Evolutionary conservation across 2,329 filamentous ascomycete species (phyloP), one percentile per base, ranked within the genome.

Genomic region (Fusarium zealandicum): DNA sequence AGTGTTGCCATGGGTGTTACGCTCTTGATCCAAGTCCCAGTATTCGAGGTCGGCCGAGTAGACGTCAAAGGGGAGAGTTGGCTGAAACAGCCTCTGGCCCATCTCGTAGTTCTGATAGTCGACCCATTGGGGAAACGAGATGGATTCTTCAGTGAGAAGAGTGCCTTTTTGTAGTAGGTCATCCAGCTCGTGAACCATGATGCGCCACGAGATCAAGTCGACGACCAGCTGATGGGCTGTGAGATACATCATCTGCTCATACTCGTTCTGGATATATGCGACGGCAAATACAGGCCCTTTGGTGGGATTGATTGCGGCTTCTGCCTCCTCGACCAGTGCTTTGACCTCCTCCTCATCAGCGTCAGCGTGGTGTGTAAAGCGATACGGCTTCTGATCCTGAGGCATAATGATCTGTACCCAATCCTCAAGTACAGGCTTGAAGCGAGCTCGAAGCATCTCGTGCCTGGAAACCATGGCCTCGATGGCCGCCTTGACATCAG

Each of bases 211-310:
- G 6, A 73, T 72, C 9, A 79, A 64, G 46, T 84, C 81, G 11
- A 82, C 75, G 1, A 79, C 79, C 4, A 83, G 72, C 41, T 82
- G 80, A 53, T 84, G 81, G 0, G 80, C 80, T 1, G 75, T 73
- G 9, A 84, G 66, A 55, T 80, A 82, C 2, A 84, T 61, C 47
- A 80, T 69, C 44, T 82, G 80, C 51, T 73, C 71, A 4, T 75
- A 76, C 38, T 80, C 75, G 38, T 76, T 80, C 11, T 75, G 73
- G 18, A 83, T 73, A 49, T 81, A 78, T 47, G 81, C 74, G 5
- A 76, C 79, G 0, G 77, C 75, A 54, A 84, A 83, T 0, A 82
- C 73, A 0, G 81, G 81, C 0, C 81, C 81, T 0, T 73, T 68
- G 46, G 79, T 74, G n/a, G 82, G 74, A 56, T 83, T 70, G 48